Percentiles rank a stretch among this genome's conserved stretches.
Evolutionary conservation across 2,329 filamentous ascomycete genomes (phyloP).

Genomic region (Clarireedia homoeocarpa): DNA sequence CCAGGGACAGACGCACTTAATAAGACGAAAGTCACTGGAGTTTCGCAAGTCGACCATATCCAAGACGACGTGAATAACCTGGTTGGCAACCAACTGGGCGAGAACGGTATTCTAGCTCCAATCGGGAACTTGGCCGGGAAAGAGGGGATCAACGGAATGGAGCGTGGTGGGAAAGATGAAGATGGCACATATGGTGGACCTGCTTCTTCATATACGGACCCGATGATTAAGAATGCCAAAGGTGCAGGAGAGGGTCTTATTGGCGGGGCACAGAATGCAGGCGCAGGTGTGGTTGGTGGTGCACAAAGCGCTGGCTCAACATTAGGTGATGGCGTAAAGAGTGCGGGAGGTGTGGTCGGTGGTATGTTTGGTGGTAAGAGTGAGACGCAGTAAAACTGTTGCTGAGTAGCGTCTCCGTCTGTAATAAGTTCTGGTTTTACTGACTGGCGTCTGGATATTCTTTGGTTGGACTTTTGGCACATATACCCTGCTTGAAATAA

Average conservation of each 20-base stretch:
- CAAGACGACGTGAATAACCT: slow-evolving; percentile 6
- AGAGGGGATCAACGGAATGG: slow-evolving; percentile 58
- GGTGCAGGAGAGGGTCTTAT: slow-evolving; percentile 1
- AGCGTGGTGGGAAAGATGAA: slow-evolving; percentile 57
- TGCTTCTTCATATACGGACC: neutral
- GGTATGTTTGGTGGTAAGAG: slow-evolving; percentile 10
- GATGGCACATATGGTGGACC: slow-evolving; percentile 38
- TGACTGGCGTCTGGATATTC: too few species aligned
- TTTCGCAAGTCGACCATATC: slow-evolving; percentile 34
- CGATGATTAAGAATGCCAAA: slow-evolving; percentile 9
- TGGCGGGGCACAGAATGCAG: slow-evolving; percentile 11
- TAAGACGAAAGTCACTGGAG: slow-evolving; percentile 62
- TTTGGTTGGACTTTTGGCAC: too few species aligned
- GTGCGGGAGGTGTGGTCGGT: slow-evolving; percentile 10
- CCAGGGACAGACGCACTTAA: slow-evolving; percentile 48
- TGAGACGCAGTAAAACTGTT: neutral
- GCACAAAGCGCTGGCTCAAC: slow-evolving; percentile 11
- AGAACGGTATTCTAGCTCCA: slow-evolving; percentile 59
- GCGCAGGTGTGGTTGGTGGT: slow-evolving; percentile 1
- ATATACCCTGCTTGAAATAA: too few species aligned
- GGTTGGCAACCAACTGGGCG: slow-evolving; percentile 51
- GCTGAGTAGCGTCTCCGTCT: neutral
- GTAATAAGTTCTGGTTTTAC: neutral
- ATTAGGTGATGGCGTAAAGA: slow-evolving; percentile 12
- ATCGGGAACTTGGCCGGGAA: slow-evolving; percentile 54